These are phyloP conservation scores for Serendipita indica DNA, from an alignment of 768 basidiomycete species.

Conservation along the genomic window DNA sequence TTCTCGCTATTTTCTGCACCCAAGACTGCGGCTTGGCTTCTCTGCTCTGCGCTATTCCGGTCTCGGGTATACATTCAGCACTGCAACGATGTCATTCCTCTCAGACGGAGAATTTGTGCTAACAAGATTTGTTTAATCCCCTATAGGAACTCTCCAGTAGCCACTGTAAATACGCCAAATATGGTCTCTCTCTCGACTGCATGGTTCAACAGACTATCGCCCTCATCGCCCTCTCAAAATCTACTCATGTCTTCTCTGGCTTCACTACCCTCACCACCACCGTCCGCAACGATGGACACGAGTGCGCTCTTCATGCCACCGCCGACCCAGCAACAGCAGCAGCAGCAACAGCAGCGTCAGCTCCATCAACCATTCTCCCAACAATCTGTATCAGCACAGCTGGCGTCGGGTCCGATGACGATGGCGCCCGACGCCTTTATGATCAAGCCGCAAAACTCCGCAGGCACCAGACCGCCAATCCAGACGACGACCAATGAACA, in stretches of 20 bases:
- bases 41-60: too few relatives aligned
- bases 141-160: not conserved
- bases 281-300: slow-evolving; percentile 1
- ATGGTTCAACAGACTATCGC: not conserved
- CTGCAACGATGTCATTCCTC: too few relatives aligned
- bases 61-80: too few relatives aligned
- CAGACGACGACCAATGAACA: too few relatives aligned
- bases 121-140: not conserved
- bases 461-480: too few relatives aligned
- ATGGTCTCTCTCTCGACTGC: not conserved
- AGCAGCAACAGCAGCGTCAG: not conserved
- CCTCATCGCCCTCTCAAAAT: not conserved
- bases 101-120: too few relatives aligned
- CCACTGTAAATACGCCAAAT: not conserved
- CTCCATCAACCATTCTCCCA: too few relatives aligned
- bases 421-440: not conserved
- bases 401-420: too few relatives aligned
- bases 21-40: too few relatives aligned
- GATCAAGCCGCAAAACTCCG: too few relatives aligned
- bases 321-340: not conserved
- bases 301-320: not conserved
- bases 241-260: not conserved
- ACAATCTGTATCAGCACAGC: too few relatives aligned
- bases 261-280: not conserved
- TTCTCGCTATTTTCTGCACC: too few relatives aligned